Base-by-base conservation (phyloP, 1,284 basidiomycete species). In the Chalciporus piperatoides region DNA sequence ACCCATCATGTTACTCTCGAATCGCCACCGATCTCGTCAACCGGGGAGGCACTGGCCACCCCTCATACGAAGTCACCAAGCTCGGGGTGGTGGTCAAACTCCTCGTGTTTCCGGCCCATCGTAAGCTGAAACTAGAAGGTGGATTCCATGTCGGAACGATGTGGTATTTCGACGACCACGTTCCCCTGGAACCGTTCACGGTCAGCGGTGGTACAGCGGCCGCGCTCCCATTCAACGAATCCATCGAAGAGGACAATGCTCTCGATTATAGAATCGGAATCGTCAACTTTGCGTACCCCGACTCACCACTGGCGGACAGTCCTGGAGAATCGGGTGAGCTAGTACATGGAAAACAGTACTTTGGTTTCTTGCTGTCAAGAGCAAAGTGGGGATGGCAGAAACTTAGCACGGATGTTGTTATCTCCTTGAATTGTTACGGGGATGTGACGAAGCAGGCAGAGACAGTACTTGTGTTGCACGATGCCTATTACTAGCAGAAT, bases 361-460 rank as follows among this genome's bases (percentile, higher is more conserved):
- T 52, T 30, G 55, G 56, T 5, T 9, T 56, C 11, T 27, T 59
- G 43, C 45, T 56, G 44, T n/a, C 3, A 37, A 41, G 25, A 36
- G 40, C 5, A 28, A 54, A 36, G 10, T 54, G 54, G 53, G 56
- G 56, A 2, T 56, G 57, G 56, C 19, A 39, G 32, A 56, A 58
- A n/a, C 56, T 52, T 3, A 43, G 44, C 23, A 52, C 46, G 0
- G 48, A 56, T 42, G 8, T 44, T 15, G 32, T 56, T 33, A 25
- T 45, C 30, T 42, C 41, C 17, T 17, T 56, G 28, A 36, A 15
- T 23, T 58, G 53, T 19, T 27, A 10, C 4, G 14, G 25, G 3
- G 37, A 44, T 23, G n/a, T 23, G 9, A 44, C 6, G 9, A 19
- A 12, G 17, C 33, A 4, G 8, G 32, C 52, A 6, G 40, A 43